Conservation (phyloP, 305 asterid genomes). For the Fraxinus baroniana region DNA sequence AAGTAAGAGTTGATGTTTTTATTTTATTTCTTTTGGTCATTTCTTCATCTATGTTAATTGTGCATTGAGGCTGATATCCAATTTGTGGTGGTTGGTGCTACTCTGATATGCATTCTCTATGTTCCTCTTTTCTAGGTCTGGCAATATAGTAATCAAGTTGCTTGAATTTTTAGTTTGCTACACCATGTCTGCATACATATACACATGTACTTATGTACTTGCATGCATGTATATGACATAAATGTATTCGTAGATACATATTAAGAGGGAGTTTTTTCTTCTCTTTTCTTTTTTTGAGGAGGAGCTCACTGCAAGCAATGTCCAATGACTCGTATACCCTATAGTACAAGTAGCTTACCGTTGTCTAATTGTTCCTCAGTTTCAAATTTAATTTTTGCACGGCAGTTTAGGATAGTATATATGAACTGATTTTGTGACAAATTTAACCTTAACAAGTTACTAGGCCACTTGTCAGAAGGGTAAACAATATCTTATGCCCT, state of each 20-base stretch:
- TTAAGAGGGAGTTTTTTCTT: background rate
- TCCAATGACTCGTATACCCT: background rate
- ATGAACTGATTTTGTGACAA: background rate
- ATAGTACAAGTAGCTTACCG: background rate
- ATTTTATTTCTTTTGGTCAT: conserved; percentile 23
- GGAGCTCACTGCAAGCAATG: background rate
- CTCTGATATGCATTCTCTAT: background rate
- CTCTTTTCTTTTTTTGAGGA: background rate
- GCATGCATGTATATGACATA: background rate
- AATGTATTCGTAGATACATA: background rate
- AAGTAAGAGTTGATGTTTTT: conserved; percentile 53
- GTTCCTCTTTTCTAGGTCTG: background rate
- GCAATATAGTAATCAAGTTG: background rate
- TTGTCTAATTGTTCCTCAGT: background rate
- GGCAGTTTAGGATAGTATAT: background rate
- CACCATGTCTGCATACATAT: background rate
- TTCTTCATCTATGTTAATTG: conserved; percentile 12
- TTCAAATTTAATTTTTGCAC: background rate
- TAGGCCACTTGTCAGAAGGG: background rate
- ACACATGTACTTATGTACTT: background rate
- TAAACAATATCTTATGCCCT: background rate
- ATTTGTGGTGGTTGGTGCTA: background rate
- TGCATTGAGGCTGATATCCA: conserved; percentile 17
- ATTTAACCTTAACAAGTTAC: background rate
- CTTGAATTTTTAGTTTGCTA: background rate